Percentiles rank a stretch among this genome's conserved stretches.
phyloP scores from a whole-genome alignment of 1,284 basidiomycete species.

The Spongispora temasekensis region DNA sequence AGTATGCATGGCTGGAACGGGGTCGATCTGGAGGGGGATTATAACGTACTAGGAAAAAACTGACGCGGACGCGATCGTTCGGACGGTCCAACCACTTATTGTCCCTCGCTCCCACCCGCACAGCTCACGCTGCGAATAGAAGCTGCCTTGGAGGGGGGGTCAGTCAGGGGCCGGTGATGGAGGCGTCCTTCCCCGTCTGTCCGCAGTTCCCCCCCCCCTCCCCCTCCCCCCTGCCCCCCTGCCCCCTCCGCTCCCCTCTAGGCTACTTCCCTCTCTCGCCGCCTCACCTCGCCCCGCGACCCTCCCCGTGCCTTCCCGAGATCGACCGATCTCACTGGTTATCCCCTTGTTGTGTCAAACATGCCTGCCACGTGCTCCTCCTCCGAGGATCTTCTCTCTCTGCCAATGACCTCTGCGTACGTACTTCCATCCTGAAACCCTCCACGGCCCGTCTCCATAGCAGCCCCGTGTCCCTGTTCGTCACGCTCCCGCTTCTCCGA shows the following conservation, averaged over 20 bases:
- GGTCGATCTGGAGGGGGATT: neutral
- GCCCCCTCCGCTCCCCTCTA: neutral
- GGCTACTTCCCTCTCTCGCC: neutral
- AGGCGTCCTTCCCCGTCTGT: no score
- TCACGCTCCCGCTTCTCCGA: neutral
- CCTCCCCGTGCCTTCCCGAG: constrained; percentile 9
- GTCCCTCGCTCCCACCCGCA: no score
- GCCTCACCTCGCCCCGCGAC: neutral
- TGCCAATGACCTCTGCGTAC: neutral
- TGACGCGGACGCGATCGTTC: no score
- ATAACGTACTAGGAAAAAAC: no score
- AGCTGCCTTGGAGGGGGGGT: no score
- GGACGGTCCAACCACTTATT: no score
- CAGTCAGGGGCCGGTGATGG: no score
- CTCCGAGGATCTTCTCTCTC: constrained; percentile 1
- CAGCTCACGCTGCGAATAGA: no score
- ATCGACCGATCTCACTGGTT: constrained; percentile 2
- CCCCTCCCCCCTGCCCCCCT: constrained; percentile 6
- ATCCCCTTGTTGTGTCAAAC: no score
- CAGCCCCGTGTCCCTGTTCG: constrained; percentile 7
- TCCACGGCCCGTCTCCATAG: neutral
- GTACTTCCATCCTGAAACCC: neutral
- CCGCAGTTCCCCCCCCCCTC: no score
- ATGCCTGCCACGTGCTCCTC: neutral
- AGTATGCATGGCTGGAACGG: neutral